Evolutionary conservation across 2,329 filamentous ascomycete species (phyloP), one percentile per base, ranked within the genome.

Genomic region (Pseudopyricularia javanii): DNA sequence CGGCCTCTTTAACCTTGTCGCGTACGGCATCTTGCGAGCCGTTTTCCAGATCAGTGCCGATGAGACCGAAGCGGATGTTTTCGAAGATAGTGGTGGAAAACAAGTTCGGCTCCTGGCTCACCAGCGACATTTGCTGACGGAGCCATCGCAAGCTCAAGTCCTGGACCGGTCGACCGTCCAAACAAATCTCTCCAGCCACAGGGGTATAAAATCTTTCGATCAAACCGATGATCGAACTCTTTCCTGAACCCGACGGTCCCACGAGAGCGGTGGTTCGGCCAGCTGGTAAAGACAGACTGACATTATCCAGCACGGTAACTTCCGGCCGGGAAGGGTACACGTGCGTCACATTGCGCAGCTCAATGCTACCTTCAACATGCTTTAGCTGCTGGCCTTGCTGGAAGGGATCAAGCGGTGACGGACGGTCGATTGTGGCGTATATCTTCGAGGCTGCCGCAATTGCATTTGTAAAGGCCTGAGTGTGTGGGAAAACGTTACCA

Each of bases 171-270:
- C 85, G 82, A 7, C 87, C 91, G 64, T 97, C 93, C 11, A 98
- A 73, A 55, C 83, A 76, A 1, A 97, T 82, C 20, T 78, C 70
- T 22, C 93, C 93, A 30, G 79, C 79, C 33, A 96, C 87, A 0
- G 91, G 91, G 54, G 91, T 82, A 65, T 98, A 98, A 66, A 97
- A 97, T 17, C 93, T 82, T 69, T 97, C 91, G 1, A 97, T 83
- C 20, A 98, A 74, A 12, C 91, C 91, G 28, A 97, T 86, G 56
- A 97, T 91, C 0, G 93, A 97, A 61, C 86, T 91, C 70, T 97
- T 98, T 49, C 93, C 93, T 37, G 87, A 94, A 11, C 91, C 93
- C 11, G 91, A 97, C 0, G 91, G 88, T 54, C 93, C 93, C 6
- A 98, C 93, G 7, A 98, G 73, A 1, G 93, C 93, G 2, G 91